phyloP scores from a whole-genome alignment of 2,329 filamentous ascomycete species.

The Scedosporium boydii region DNA sequence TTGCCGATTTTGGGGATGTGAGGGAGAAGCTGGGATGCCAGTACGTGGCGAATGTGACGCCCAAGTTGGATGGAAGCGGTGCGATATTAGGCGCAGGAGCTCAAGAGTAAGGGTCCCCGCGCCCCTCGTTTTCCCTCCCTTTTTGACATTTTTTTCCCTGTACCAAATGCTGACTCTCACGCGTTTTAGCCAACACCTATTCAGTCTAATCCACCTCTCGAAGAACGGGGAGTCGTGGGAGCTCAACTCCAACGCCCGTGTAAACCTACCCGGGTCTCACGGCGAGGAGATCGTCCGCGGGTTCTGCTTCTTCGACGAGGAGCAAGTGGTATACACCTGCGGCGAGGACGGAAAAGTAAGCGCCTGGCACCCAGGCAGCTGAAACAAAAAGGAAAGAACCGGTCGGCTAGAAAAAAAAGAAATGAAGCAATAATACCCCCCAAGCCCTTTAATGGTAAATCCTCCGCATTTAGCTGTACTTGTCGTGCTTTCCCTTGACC shows the following conservation, averaged over 20 bases:
- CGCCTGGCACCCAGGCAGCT: slow-evolving; percentile 36
- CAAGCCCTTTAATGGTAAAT: slow-evolving; percentile 10
- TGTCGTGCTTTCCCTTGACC: slow-evolving; percentile 89
- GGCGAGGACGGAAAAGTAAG: slow-evolving; percentile 50
- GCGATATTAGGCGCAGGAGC: slow-evolving; percentile 56
- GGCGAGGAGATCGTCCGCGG: slow-evolving; percentile 53
- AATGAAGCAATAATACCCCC: background rate
- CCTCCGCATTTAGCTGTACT: slow-evolving; percentile 39
- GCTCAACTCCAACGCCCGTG: slow-evolving; percentile 43
- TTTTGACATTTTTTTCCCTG: background rate
- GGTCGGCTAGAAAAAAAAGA: slow-evolving; percentile 1
- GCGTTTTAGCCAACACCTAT: slow-evolving; percentile 38
- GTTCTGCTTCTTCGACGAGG: slow-evolving; percentile 55
- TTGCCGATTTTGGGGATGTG: slow-evolving; percentile 57
- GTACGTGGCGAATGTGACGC: slow-evolving; percentile 61
- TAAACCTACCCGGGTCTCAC: slow-evolving; percentile 53
- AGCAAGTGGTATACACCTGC: slow-evolving; percentile 47
- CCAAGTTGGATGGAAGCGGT: slow-evolving; percentile 47
- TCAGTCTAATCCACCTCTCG: slow-evolving; percentile 51
- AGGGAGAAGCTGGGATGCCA: slow-evolving; percentile 56
- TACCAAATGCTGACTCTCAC: background rate
- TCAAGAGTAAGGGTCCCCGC: slow-evolving; percentile 46
- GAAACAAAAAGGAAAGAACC: background rate
- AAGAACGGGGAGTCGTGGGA: slow-evolving; percentile 40
- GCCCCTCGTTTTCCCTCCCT: slow-evolving; percentile 18